Base-by-base conservation (phyloP, 352 stramenopile species). In the Phytophthora constricta region DNA sequence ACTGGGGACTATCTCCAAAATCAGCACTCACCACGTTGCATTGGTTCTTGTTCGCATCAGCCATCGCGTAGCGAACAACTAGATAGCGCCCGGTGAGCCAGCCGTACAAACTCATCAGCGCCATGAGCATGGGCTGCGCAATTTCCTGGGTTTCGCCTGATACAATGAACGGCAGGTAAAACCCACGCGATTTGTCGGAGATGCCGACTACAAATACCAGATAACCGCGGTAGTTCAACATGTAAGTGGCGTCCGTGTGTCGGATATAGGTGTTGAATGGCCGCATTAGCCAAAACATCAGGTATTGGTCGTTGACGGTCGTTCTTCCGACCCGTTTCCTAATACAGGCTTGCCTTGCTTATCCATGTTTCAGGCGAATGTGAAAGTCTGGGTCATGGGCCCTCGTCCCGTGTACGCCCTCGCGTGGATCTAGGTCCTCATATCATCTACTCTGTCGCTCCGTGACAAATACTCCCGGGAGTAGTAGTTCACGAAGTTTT, bases 11-110 rank as follows among this genome's bases (percentile, higher is more conserved):
- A 1, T 59, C 17, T 19, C 46, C 53, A 25, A 28, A 25, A 11
- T 50, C 57, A 0, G 48, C 41, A 19, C n/a, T 33, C 26, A 61
- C 43, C 1, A 26, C 56, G 51, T 62, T 71, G 41, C 28, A 58
- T 20, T 66, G 56, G 31, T 47, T 54, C 14, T 20, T 27, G n/a
- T 70, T 54, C 3, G 54, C 55, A n/a, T 70, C 49, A 1, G 27
- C 54, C 62, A 70, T 70, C 0, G 60, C 49, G 22, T 62, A 50
- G 22, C 39, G 27, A 10, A 42, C 10, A 8, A 47, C 39, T 16
- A 47, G 39, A 5, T 47, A 7, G 9, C n/a, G 9, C 31, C n/a
- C 13, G 13, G 31, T 39, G 31, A 39, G 7, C 7, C 13, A 7
- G 7, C 7, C 13, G 31, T 39, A 39, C 13, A 39, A 13, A 39